Conservation (phyloP, 129 eudicot species). For the Escallonia herrerae region DNA sequence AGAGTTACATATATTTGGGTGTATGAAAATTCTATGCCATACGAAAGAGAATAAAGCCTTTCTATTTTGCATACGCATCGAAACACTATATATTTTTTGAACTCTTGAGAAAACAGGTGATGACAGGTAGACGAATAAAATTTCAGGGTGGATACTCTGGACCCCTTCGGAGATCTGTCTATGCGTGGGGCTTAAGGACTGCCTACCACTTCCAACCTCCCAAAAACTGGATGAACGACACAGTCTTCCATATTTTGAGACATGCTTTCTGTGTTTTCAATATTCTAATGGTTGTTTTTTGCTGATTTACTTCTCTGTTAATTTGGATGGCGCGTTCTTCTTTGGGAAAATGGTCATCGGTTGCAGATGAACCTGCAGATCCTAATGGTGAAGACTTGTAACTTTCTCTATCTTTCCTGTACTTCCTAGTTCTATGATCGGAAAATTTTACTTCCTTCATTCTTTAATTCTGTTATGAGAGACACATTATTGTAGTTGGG, state of each 20-base stretch:
- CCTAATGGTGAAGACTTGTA: constrained; percentile 48
- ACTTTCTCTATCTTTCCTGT: background rate
- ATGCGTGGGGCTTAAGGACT: constrained; percentile 14
- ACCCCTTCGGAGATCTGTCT: no score
- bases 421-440: background rate
- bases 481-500: no score
- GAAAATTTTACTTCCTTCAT: background rate
- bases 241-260: background rate
- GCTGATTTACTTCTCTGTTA: background rate
- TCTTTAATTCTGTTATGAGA: background rate
- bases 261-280: background rate
- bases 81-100: no score
- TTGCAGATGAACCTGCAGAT: constrained; percentile 33
- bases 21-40: no score
- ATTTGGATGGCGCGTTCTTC: background rate
- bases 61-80: no score
- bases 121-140: no score
- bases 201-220: constrained; percentile 77
- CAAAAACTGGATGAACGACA: constrained; percentile 86
- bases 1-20: no score
- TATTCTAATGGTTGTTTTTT: background rate
- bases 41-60: no score
- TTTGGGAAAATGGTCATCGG: constrained; percentile 6
- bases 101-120: no score
- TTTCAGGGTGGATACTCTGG: no score